These are phyloP conservation scores for Ormosia emarginata DNA, from an alignment of 306 rosid genomes.

Conservation along the genomic window DNA sequence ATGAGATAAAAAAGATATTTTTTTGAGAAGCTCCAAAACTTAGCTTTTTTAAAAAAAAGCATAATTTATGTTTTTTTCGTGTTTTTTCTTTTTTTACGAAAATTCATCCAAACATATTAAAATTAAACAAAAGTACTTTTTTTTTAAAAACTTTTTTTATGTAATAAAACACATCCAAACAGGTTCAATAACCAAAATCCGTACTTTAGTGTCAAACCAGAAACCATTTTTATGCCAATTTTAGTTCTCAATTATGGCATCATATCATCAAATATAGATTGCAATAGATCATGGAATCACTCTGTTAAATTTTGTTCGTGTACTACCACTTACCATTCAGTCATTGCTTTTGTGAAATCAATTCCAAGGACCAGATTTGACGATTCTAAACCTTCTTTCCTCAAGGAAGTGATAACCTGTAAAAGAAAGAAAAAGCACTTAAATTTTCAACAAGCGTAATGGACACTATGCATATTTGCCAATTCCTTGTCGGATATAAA, in stretches of 20 bases:
- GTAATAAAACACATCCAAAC: no score
- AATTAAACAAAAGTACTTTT: no score
- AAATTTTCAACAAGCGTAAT: background rate
- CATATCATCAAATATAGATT: background rate
- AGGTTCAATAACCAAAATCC: background rate
- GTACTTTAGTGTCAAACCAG: background rate
- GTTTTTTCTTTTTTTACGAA: no score
- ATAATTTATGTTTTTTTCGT: no score
- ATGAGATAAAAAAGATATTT: no score
- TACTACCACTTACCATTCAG: constrained; percentile 63
- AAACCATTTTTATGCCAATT: background rate
- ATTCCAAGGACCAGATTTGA: constrained; percentile 88
- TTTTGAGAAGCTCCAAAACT: no score
- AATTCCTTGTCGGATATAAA: no score
- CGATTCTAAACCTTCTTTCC: constrained; percentile 83
- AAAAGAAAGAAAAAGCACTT: background rate
- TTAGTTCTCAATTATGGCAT: background rate
- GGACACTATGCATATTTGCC: background rate
- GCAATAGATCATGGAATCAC: background rate
- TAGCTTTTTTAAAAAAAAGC: no score
- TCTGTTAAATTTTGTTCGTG: background rate
- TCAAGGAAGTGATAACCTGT: constrained; percentile 52
- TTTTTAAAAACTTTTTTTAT: no score
- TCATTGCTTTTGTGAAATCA: constrained; percentile 97
- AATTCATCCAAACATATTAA: no score